Percentiles rank a stretch among this genome's conserved stretches.
Evolutionary conservation across 1,284 basidiomycete genomes (phyloP).

Genomic region (Blastosporella zonata): DNA sequence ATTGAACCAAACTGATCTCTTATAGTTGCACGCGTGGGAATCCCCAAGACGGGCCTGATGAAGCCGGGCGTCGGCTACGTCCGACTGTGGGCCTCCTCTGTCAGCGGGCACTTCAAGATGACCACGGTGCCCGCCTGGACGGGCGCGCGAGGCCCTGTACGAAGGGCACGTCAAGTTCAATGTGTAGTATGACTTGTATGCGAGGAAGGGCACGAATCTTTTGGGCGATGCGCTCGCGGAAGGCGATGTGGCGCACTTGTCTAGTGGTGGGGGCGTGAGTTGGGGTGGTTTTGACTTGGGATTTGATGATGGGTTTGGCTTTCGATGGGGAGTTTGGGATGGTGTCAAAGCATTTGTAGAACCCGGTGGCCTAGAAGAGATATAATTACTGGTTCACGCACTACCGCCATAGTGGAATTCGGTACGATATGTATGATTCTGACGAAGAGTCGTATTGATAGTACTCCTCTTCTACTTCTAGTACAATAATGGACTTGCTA

Average conservation of each 20-base stretch:
- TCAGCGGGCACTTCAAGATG: slow-evolving; percentile 5
- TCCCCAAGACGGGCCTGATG: not conserved
- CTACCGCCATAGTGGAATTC: slow-evolving; percentile 1
- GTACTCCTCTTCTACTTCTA: no score
- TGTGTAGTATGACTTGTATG: slow-evolving; percentile 9
- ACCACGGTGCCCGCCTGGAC: slow-evolving; percentile 6
- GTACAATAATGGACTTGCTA: no score
- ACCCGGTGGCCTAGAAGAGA: not conserved
- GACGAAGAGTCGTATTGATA: no score
- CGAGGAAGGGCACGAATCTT: slow-evolving; percentile 7
- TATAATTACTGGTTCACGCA: slow-evolving; percentile 3
- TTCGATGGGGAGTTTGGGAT: not conserved
- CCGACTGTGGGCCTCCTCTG: slow-evolving; percentile 8
- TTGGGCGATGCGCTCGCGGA: slow-evolving; percentile 7
- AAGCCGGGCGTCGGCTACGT: not conserved
- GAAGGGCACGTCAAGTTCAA: slow-evolving; percentile 6
- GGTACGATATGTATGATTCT: slow-evolving; percentile 2
- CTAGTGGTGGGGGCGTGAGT: not conserved
- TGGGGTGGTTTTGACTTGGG: not conserved
- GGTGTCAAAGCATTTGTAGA: not conserved
- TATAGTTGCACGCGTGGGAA: no score
- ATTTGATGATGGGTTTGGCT: not conserved
- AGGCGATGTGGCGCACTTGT: slow-evolving; percentile 8
- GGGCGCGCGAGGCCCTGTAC: slow-evolving; percentile 2
- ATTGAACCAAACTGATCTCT: no score